A percentile compares a stretch with the other conserved stretches of the same genome.
These are phyloP conservation scores for Vaccinium vitisidaea DNA, from an alignment of 148 eudicot species.

Conservation along the genomic window DNA sequence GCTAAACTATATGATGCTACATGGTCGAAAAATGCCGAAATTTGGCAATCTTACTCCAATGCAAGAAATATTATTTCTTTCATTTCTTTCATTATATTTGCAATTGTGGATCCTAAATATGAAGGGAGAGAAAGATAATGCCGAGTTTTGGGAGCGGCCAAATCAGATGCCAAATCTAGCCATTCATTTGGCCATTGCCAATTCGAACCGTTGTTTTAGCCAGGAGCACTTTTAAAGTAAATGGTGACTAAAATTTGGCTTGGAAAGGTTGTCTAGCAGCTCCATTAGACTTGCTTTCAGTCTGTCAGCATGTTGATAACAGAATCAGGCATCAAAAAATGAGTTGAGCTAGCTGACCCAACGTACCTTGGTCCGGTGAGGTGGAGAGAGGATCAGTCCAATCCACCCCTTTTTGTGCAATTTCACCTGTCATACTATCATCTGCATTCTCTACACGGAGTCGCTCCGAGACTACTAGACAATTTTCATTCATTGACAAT, in stretches of 20 bases:
- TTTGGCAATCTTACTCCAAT: too few relatives aligned
- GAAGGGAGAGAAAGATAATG: neutral
- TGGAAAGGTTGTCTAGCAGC: neutral
- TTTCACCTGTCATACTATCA: too few relatives aligned
- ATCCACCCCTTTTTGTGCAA: too few relatives aligned
- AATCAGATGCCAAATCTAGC: neutral
- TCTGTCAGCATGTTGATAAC: neutral
- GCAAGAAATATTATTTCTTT: neutral
- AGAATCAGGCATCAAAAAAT: neutral
- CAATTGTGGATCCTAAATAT: neutral
- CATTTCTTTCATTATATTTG: neutral
- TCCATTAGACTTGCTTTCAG: neutral
- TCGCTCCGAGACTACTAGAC: neutral
- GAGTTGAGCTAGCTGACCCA: too few relatives aligned
- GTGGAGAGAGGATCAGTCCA: neutral
- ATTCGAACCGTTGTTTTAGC: neutral
- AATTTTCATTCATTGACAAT: too few relatives aligned
- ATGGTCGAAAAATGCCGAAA: too few relatives aligned
- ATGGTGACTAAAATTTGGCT: neutral
- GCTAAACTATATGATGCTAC: neutral
- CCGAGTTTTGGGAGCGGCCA: neutral
- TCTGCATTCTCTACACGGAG: too few relatives aligned
- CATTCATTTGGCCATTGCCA: neutral
- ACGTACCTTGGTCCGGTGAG: neutral
- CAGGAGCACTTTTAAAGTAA: neutral